Evolutionary conservation across 1,139 yeast species (phyloP), one percentile per base, ranked within the genome.

Genomic region (Yarrowia galli): DNA sequence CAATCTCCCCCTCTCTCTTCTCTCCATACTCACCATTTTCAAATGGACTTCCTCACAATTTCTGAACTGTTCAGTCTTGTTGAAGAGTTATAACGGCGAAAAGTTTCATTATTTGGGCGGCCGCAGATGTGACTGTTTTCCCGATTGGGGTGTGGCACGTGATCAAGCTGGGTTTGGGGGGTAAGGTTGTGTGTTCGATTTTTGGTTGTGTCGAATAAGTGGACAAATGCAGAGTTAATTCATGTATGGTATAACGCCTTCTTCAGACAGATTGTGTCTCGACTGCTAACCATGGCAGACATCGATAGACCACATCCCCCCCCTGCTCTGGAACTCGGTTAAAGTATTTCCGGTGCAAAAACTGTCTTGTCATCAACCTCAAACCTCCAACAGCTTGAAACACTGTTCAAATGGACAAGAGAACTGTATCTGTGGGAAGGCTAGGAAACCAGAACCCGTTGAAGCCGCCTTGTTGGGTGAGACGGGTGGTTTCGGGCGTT

Each of bases 1-100:
- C n/a, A n/a, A 15, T 38, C 42, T 18, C 18, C 8, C 15, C 15
- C 10, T 10, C 7, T 43, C 48, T 2, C 20, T 15, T 23, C 35
- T 15, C 25, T 7, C n/a, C 12, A 12, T 20, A 68, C 65, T 68
- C 56, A 53, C 68, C 67, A 66, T 56, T 65, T 28, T 60, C 20
- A 58, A 61, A 36, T 35, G 56, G 66, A 61, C 66, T 61, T 61
- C 66, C 46, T 61, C 40, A 61, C 66, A 61, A 61, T 46, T 23
- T 45, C 23, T 38, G 48, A 40, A 51, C 49, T 60, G 63, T 58
- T 48, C 58, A 32, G 61, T 56, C 65, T 18, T 40, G 51, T 51
- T 32, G 22, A n/a, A 28, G 46, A 46, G 61, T 54, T 61, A 15
- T 35, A 20, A 23, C n/a, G 36, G 15, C 38, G 45, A 61, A 46